Evolutionary conservation across 805 yeast species (phyloP).

Genomic region (Saturnispora dispora): DNA sequence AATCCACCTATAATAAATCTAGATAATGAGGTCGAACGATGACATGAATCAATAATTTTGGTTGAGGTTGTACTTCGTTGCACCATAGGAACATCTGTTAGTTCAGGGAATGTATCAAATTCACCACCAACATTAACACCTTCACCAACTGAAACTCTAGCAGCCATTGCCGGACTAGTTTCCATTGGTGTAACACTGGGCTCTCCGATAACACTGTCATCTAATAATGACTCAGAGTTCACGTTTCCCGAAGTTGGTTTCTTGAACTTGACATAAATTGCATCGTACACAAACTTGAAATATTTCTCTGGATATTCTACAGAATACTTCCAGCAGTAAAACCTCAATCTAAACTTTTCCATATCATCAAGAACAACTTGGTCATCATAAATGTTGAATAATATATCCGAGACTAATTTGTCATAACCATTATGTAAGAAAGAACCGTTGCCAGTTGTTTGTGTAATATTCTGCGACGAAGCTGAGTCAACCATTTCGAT

Average conservation of each 20-base stretch:
- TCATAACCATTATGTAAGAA: constrained; percentile 14
- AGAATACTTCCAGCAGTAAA: constrained; percentile 14
- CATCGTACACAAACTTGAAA: constrained; percentile 13
- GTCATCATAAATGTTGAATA: constrained; percentile 17
- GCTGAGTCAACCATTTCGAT: constrained; percentile 22
- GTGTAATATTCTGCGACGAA: constrained; percentile 8
- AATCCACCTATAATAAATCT: constrained; percentile 15
- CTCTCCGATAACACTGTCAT: constrained; percentile 11
- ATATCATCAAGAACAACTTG: constrained; percentile 10
- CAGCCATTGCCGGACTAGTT: background rate
- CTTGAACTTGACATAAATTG: constrained; percentile 7
- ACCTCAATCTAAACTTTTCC: constrained; percentile 15
- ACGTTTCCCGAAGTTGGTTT: constrained; percentile 3
- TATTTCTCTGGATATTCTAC: constrained; percentile 13
- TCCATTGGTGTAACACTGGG: constrained; percentile 9
- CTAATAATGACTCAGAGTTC: constrained; percentile 6
- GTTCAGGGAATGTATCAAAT: constrained; percentile 20
- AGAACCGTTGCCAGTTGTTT: constrained; percentile 12
- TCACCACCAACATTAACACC: constrained; percentile 15
- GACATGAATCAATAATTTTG: constrained; percentile 6
- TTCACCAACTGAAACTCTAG: constrained; percentile 14
- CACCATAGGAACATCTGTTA: constrained; percentile 14
- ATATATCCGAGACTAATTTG: constrained; percentile 19
- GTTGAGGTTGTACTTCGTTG: constrained; percentile 3
- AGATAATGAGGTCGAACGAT: background rate